Conservation (phyloP, 2,329 filamentous ascomycete genomes). For the Lachnellula arida region DNA sequence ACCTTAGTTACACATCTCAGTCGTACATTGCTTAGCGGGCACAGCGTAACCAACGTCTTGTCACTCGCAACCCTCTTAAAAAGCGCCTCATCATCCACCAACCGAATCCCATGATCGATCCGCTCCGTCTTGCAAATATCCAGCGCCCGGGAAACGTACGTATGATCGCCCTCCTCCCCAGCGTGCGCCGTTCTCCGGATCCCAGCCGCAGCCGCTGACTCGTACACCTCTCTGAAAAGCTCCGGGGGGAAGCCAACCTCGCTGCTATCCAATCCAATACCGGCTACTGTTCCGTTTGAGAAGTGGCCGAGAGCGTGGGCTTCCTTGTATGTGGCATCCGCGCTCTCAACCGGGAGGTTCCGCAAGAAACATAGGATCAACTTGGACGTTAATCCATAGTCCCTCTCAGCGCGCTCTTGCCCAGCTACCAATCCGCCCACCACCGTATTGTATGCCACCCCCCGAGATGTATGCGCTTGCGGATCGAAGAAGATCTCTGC, state of each 20-base stretch:
- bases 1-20: conserved; percentile 41
- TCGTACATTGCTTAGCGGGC: conserved; percentile 68
- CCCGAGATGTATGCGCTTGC: conserved; percentile 64
- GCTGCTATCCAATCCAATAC: conserved; percentile 65
- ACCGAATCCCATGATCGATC: conserved; percentile 70
- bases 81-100: conserved; percentile 55
- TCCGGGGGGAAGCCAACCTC: conserved; percentile 52
- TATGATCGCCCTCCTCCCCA: conserved; percentile 67
- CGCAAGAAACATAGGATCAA: conserved; percentile 70
- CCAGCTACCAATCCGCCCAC: conserved; percentile 59
- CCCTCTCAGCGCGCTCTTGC: conserved; percentile 52
- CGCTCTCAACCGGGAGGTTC: conserved; percentile 60
- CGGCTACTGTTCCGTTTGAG: conserved; percentile 49
- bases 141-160: conserved; percentile 60
- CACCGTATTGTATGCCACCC: conserved; percentile 58
- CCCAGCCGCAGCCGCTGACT: conserved; percentile 45
- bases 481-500: conserved; percentile 80
- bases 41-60: conserved; percentile 62
- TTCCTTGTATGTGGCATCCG: conserved; percentile 42
- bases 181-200: conserved; percentile 67
- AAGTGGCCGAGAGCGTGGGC: conserved; percentile 42
- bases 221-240: conserved; percentile 59
- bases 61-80: conserved; percentile 53
- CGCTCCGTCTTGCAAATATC: conserved; percentile 57
- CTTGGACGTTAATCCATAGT: conserved; percentile 60